phyloP scores from a whole-genome alignment of 23 red algal species.

The Chondrus crispus region DNA sequence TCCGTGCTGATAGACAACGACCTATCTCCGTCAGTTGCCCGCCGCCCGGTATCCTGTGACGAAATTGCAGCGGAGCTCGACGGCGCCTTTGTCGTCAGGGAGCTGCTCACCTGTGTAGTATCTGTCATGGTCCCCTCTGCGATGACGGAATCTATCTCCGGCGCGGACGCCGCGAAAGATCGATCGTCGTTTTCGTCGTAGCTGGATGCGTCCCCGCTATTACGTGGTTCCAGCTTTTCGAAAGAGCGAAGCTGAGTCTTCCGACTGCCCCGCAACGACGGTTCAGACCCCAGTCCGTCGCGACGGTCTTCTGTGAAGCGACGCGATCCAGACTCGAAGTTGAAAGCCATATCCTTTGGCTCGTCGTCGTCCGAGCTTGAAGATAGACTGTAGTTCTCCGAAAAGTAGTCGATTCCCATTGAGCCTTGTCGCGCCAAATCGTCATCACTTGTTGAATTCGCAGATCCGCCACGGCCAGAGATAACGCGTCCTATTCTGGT shows the following conservation, averaged over 20 bases:
- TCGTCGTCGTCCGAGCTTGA: not conserved
- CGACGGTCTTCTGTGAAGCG: conserved; percentile 42
- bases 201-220: no score
- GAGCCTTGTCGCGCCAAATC: not conserved
- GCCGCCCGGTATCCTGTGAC: not conserved
- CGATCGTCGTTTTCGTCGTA: not conserved
- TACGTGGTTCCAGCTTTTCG: not conserved
- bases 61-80: no score
- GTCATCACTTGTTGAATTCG: no score
- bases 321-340: conserved; percentile 9
- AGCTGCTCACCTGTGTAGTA: no score
- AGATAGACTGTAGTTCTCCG: conserved; percentile 25
- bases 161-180: not conserved
- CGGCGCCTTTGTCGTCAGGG: no score
- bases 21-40: no score
- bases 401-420: conserved; percentile 30
- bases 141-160: not conserved
- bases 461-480: no score
- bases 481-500: no score
- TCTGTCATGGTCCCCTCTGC: not conserved
- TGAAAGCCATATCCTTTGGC: not conserved
- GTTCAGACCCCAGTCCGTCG: not conserved
- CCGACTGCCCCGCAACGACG: not conserved
- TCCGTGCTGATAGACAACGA: no score
- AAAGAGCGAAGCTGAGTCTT: not conserved